Base-by-base conservation (phyloP, 495 filamentous ascomycete species). In the Delitschia confertaspora region DNA sequence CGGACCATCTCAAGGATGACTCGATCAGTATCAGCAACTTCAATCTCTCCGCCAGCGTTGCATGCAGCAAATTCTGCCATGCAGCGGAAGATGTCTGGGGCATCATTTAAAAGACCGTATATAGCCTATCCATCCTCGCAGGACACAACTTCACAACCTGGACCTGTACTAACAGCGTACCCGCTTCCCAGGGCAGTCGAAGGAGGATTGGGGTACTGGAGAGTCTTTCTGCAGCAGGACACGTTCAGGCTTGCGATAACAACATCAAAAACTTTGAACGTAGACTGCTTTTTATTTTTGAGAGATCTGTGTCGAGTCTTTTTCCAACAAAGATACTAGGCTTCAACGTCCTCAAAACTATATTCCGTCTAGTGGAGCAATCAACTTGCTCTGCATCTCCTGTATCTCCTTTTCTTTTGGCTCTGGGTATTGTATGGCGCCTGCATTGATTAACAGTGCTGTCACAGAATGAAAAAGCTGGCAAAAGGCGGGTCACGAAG, bases 11-110 rank as follows among this genome's bases (percentile, higher is more conserved):
- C 68, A 91, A 95, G 54, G 91, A 98, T 62, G 91, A 98, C 62
- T 81, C 89, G 52, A 95, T 98, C 67, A 83, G 85, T 54, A 95
- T 98, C 66, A 95, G 91, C 69, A 93, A 95, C 64, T 98, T 82
- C 76, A 93, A 85, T 64, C 72, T 98, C 33, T 93, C 85, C 58
- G 91, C 91, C 33, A 94, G 87, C 69, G 89, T 98, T 22, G 91
- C 91, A 24, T 98, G 91, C 71, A 93, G 88, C 71, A 96, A 95
- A 66, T 95, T 98, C 70, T 95, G 91, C 67, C 91, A 98, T 65
- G 91, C 91, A 33, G 91, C 88, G 21, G 91, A 98, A 65, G 91
- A 98, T 61, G 79, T 81, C 29, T 98, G 91, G 91, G 79, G 87
- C 54, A 86, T 98, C 51, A 74, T 95, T 54, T 98, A 74, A 66